Evolutionary conservation across 345 rosid species (phyloP).

Genomic region (Gossypium australe): DNA sequence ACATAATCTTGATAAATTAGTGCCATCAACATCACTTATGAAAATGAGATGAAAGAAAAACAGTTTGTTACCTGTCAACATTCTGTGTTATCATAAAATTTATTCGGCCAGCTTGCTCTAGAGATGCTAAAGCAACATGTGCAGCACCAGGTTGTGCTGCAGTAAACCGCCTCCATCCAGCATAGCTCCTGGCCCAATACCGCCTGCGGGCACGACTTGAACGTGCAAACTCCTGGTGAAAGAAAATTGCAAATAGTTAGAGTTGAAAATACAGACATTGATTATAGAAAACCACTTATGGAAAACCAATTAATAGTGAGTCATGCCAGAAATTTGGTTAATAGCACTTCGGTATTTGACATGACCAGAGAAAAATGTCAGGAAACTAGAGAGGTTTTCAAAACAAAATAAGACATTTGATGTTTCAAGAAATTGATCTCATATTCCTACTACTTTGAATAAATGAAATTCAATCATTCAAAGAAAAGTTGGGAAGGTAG

Average conservation of each 20-base stretch:
- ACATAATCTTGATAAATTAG: constrained; percentile 14
- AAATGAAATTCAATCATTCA: not conserved
- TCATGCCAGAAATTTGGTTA: not conserved
- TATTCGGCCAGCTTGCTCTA: constrained; percentile 67
- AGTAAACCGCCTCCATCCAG: constrained; percentile 86
- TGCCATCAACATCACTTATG: not conserved
- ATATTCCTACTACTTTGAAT: not conserved
- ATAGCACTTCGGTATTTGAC: not conserved
- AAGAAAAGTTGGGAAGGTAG: not conserved
- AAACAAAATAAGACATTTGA: not conserved
- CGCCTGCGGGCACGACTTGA: constrained; percentile 64
- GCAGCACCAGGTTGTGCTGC: constrained; percentile 71
- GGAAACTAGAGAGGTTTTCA: not conserved
- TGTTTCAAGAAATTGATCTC: not conserved
- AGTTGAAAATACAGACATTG: constrained; percentile 3
- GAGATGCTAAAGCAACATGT: constrained; percentile 75
- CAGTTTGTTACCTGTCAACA: constrained; percentile 60
- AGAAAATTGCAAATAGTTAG: not conserved
- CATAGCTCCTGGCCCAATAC: constrained; percentile 97
- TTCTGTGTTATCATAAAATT: constrained; percentile 80
- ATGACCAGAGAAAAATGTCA: not conserved
- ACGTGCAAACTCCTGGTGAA: constrained; percentile 61
- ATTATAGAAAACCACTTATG: not conserved
- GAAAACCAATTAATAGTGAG: not conserved
- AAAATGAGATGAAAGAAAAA: not conserved